Base-by-base conservation (phyloP, 441 rosid species). In the Pelargonium exstipulatum region DNA sequence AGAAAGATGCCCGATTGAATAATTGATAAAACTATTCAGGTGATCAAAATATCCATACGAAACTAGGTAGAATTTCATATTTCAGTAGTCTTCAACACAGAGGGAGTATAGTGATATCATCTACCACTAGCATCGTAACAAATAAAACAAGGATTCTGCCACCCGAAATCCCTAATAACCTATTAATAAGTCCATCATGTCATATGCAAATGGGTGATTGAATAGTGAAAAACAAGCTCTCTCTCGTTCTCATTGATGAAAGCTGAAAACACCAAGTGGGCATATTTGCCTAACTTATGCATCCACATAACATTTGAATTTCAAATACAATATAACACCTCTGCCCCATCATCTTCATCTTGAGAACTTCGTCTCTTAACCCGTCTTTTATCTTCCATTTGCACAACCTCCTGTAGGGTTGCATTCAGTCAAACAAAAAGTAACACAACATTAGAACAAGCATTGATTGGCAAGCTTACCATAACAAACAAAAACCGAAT, bases 341-440 rank as follows among this genome's bases (percentile, higher is more conserved):
- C 97, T 63, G 92, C 90, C 73, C 86, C 84, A 83, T 88, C 94
- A 77, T 83, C 91, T 63, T 83, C 85, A 9, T 85, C 85, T 17
- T 76, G 76, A 64, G 86, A 82, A 76, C 74, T 79, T 64, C 90
- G 83, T 71, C 86, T 84, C 78, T 78, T 88, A 68, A 86, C 86
- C 60, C 73, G 74, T 78, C 94, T 84, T 20, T 65, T 80, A 46
- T 86, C 86, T 73, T 79, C 77, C 40, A 37, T 78, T 65, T 37
- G 85, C 26, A 71, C 80, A 71, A 79, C 63, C 70, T 77, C 86
- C 98, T 92, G 81, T 73, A 83, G 71, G 69, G 64, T 77, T 70
- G 73, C 71, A 77, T 58, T 51, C 14, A 62, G 42, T 55, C 70
- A 66, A 67, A 72, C 32, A 53, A 74, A 72, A 70, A 72, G 45